These are phyloP conservation scores for Adansonia grandidieri DNA, from an alignment of 441 rosid genomes.

Conservation along the genomic window DNA sequence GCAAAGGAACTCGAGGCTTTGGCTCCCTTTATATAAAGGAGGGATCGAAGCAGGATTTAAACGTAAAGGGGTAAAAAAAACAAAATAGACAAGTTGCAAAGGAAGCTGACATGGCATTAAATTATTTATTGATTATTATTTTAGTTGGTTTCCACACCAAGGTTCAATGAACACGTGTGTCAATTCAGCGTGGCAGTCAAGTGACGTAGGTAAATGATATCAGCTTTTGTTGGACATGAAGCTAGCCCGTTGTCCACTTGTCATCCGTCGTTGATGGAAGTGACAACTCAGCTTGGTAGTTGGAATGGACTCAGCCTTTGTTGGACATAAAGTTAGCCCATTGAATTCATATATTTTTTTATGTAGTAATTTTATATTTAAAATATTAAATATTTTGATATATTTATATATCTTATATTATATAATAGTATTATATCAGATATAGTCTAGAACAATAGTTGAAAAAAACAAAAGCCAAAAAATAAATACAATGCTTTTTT, in stretches of 20 bases:
- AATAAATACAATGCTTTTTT: too few relatives aligned
- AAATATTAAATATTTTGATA: too few relatives aligned
- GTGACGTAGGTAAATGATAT: conserved; percentile 32
- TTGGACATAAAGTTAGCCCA: too few relatives aligned
- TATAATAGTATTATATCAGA: too few relatives aligned
- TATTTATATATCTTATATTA: too few relatives aligned
- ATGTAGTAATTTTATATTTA: too few relatives aligned
- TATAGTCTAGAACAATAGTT: too few relatives aligned
- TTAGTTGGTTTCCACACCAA: background rate
- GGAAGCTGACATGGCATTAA: conserved; percentile 16
- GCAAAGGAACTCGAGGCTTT: background rate
- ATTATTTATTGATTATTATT: background rate
- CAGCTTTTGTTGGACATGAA: conserved; percentile 12
- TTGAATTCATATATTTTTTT: too few relatives aligned
- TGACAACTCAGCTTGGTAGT: conserved; percentile 8
- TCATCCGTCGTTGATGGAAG: conserved; percentile 23
- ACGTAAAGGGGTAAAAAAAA: background rate
- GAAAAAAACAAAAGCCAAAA: too few relatives aligned
- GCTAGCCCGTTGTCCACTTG: conserved; percentile 22
- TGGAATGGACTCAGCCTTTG: background rate
- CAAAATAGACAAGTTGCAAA: background rate
- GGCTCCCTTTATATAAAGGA: conserved; percentile 18
- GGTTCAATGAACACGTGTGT: conserved; percentile 38
- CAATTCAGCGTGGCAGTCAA: conserved; percentile 38
- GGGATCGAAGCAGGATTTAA: conserved; percentile 5